Base-by-base conservation (phyloP, 371 early-diverging fungal species). In the Dinochytrium kinnereticum region DNA sequence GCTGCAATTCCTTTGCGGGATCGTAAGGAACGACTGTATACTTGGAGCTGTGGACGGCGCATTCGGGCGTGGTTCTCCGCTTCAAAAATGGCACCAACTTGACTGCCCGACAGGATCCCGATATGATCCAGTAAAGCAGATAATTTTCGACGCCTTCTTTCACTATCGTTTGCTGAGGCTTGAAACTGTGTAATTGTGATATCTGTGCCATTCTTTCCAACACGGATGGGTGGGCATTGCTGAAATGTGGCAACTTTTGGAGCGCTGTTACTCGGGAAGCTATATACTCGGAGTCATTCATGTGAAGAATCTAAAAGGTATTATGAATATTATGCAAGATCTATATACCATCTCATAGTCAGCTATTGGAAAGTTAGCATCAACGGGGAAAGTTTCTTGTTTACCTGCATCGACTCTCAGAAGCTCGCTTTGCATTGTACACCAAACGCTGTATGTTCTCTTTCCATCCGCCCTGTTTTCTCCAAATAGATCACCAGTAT, bases 81-180 rank as follows among this genome's bases (percentile, higher is more conserved):
- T 76, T 73, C 10, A 80, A 61, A 65, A 80, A 80, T 1, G 80
- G 77, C 0, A 80, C 75, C 13, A 76, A 53, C 37, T 80, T 80
- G 17, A 76, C 51, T 30, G 77, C 77, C 31, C 75, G 71, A 44
- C 76, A 76, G 17, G 66, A 37, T n/a, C 80, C 80, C 10, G 51
- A 38, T 1, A 80, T 26, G 39, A 80, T 80, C 74, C 76, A 80
- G 37, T 70, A 64, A 33, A 80, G 70, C 26, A 51, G 49, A 26
- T 57, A 66, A 38, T 71, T 73, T 37, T 76, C 75, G 36, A 64
- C 61, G 21, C 77, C 80, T 72, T 80, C 80, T 40, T 72, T 55
- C 13, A 80, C 34, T 44, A 80, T 77, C 3, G 68, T 44, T 69
- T 80, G 77, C 31, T 73, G 73, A 0, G 74, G 64, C 37, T 71